These are phyloP conservation scores for Calonectria pauciramosa DNA, from an alignment of 2,329 filamentous ascomycete species.

Conservation along the genomic window DNA sequence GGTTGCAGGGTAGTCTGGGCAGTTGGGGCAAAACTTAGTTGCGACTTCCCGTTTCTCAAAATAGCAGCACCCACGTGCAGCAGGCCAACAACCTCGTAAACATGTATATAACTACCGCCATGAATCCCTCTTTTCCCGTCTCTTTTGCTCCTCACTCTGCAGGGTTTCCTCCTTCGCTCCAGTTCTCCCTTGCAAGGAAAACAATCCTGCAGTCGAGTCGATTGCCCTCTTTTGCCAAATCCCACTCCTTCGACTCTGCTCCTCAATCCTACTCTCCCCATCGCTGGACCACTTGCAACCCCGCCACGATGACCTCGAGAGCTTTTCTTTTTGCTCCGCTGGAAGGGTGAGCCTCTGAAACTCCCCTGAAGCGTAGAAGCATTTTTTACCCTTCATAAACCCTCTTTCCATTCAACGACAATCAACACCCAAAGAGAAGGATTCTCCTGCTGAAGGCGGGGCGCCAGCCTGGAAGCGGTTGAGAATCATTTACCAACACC, in stretches of 20 bases:
- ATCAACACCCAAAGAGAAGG: constrained; percentile 3
- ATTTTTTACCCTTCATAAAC: constrained; percentile 15
- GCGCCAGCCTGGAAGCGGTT: constrained; percentile 31
- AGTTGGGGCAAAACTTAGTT: constrained; percentile 2
- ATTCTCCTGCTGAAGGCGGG: constrained; percentile 36
- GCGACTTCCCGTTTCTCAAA: background rate
- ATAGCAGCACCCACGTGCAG: background rate
- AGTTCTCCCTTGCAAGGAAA: constrained; percentile 6
- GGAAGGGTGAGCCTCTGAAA: constrained; percentile 21
- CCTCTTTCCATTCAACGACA: background rate
- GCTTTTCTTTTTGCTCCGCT: constrained; percentile 23
- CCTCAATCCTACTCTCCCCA: constrained; percentile 19
- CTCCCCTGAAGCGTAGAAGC: constrained; percentile 28
- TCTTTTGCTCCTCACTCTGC: constrained; percentile 1
- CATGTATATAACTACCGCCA: constrained; percentile 14
- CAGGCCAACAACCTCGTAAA: background rate
- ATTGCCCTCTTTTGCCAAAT: constrained; percentile 20
- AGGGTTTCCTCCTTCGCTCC: constrained; percentile 27
- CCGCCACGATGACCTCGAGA: constrained; percentile 32
- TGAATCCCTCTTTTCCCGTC: background rate
- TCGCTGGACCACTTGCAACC: constrained; percentile 16
- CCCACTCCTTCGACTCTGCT: constrained; percentile 9
- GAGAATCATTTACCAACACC: constrained; percentile 20
- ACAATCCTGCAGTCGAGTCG: constrained; percentile 36
- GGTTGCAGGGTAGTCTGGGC: background rate